A percentile compares a stretch with the other conserved stretches of the same genome.
Conservation (phyloP, 768 basidiomycete species). For the Mycena chlorophos region DNA sequence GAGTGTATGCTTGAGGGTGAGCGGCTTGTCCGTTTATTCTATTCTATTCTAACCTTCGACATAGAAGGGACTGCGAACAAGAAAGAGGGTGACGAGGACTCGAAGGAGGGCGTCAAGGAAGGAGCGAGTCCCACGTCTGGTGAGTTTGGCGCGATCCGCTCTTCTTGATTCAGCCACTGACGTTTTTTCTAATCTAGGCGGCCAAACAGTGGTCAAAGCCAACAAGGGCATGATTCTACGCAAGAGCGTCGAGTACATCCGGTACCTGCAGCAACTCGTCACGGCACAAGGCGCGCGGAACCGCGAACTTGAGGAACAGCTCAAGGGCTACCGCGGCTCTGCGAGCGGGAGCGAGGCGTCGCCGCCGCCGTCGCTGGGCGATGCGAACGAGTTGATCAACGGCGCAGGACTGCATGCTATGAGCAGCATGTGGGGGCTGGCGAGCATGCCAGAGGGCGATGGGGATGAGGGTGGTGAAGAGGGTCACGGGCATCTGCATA, state of each 20-base stretch:
- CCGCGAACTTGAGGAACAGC: constrained; percentile 74
- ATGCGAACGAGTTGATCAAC: constrained; percentile 13
- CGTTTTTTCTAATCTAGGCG: not conserved
- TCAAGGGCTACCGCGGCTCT: constrained; percentile 45
- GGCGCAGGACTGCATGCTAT: constrained; percentile 7
- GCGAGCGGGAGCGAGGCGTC: constrained; percentile 17
- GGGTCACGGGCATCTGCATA: not conserved
- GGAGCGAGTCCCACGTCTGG: constrained; percentile 29
- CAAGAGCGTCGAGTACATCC: constrained; percentile 77
- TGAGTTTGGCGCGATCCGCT: not conserved
- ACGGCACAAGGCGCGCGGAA: constrained; percentile 76
- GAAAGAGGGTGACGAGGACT: constrained; percentile 7
- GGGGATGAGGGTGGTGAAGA: constrained; percentile 8
- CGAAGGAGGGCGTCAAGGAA: constrained; percentile 22
- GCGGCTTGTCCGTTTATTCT: too few species aligned
- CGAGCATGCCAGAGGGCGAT: constrained; percentile 26
- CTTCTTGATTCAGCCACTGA: not conserved
- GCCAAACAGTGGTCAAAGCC: constrained; percentile 65
- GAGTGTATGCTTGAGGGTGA: constrained; percentile 74
- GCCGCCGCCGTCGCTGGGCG: constrained; percentile 19
- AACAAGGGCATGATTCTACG: constrained; percentile 94
- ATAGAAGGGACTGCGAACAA: not conserved
- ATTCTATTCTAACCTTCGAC: not conserved
- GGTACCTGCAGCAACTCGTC: constrained; percentile 83
- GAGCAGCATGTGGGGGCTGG: constrained; percentile 17